A percentile compares a stretch with the other conserved stretches of the same genome.
phyloP scores from a whole-genome alignment of 768 basidiomycete genomes.

The Boletus barrowsii region DNA sequence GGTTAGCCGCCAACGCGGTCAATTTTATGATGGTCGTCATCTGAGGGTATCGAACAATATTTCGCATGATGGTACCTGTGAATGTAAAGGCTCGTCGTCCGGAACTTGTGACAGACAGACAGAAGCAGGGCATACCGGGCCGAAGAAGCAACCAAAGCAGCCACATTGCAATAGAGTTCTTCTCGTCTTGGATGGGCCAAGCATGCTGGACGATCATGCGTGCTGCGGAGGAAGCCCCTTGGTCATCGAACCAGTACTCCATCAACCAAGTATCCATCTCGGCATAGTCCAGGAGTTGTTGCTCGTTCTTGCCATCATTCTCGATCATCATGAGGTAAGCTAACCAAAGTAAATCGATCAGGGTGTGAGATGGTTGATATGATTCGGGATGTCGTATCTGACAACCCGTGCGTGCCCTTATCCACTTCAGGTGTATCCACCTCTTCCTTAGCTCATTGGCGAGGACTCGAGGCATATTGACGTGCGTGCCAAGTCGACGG shows the following conservation, averaged over 20 bases:
- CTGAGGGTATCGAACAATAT: slow-evolving; percentile 40
- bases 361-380: slow-evolving; percentile 16
- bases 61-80: slow-evolving; percentile 48
- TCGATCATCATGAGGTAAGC: slow-evolving; percentile 80
- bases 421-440: slow-evolving; percentile 53
- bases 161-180: slow-evolving; percentile 70
- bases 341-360: slow-evolving; percentile 53
- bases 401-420: slow-evolving; percentile 40
- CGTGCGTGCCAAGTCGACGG: slow-evolving; percentile 46
- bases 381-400: slow-evolving; percentile 19
- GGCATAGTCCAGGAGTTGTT: slow-evolving; percentile 69
- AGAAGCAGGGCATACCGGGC: slow-evolving; percentile 44
- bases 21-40: slow-evolving; percentile 53
- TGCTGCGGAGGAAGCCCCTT: slow-evolving; percentile 53
- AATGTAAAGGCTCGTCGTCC: slow-evolving; percentile 25
- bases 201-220: slow-evolving; percentile 38
- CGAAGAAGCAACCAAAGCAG: slow-evolving; percentile 70
- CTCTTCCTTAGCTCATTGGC: slow-evolving; percentile 65
- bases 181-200: slow-evolving; percentile 58
- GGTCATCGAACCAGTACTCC: slow-evolving; percentile 61
- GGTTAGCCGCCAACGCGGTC: slow-evolving; percentile 66
- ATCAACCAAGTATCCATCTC: slow-evolving; percentile 60
- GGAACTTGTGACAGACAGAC: not conserved
- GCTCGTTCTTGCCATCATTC: slow-evolving; percentile 70
- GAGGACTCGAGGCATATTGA: slow-evolving; percentile 42